Evolutionary conservation across 2,329 filamentous ascomycete genomes (phyloP), one percentile per base, ranked within the genome.

Genomic region (Aspergillus tubingensis): DNA sequence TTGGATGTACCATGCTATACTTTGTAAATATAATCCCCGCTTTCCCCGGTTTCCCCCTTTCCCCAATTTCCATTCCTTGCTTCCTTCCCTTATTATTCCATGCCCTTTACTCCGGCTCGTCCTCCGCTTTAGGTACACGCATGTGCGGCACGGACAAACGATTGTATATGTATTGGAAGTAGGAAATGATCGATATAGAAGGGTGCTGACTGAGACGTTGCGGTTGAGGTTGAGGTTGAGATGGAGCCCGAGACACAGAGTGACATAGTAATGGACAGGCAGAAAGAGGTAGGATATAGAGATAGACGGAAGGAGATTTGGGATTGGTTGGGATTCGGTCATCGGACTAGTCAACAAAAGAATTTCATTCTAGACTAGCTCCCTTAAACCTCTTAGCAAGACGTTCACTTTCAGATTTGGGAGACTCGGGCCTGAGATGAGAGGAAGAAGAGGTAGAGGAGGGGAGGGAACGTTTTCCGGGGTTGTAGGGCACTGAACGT

Each of bases 371-470:
- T 78, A 85, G 75, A 77, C 81, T 85, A 85, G 84, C 81, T 80
- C 83, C 82, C 82, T 86, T 86, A 70, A 86, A 82, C 79, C 84
- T 82, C 80, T 86, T 86, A 86, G 84, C 84, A 84, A 86, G 81
- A 70, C 83, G 81, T 77, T 83, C 83, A 79, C 81, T 80, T 75
- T 83, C 81, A 69, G 78, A 78, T 63, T 72, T 74, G 66, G 74
- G 76, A 76, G 78, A 74, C 60, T 72, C 72, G 67, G 73, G 68
- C 63, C 71, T 73, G 56, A 15, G 32, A 36, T 36, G 32, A 36
- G 32, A 36, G 32, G 32, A 36, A 5, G 32, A 36, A 15, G 32
- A 15, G 32, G 30, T 4, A 11, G 69, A 67, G 65, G 66, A 70
- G 65, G 70, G 68, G 63, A 76, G 68, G 67, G 66, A 69, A 66